These are phyloP conservation scores for Coniochaeta pulveracea DNA, from an alignment of 2,329 filamentous ascomycete genomes.

Conservation along the genomic window DNA sequence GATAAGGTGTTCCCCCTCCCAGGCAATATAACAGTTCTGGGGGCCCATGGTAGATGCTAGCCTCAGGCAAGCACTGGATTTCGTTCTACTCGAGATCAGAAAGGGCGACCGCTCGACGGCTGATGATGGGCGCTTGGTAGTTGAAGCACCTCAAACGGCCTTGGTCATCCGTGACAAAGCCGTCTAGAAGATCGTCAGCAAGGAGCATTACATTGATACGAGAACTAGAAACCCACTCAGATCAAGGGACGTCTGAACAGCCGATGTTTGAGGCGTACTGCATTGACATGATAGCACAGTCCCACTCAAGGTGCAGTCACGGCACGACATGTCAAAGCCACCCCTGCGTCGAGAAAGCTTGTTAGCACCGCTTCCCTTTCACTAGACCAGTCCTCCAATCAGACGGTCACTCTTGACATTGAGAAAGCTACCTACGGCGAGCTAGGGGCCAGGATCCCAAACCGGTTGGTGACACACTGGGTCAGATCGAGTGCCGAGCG, in stretches of 20 bases:
- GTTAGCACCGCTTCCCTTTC: neutral
- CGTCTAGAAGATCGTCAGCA: neutral
- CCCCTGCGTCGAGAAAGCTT: neutral
- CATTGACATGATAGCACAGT: neutral
- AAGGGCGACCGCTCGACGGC: too few relatives aligned
- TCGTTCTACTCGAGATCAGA: too few relatives aligned
- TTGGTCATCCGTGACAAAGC: conserved; percentile 1
- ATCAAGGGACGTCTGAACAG: neutral
- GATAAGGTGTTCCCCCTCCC: too few relatives aligned
- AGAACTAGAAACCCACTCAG: neutral
- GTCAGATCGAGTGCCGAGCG: neutral
- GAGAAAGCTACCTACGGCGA: neutral
- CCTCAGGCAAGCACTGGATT: too few relatives aligned
- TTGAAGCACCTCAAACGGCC: conserved; percentile 2
- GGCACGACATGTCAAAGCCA: neutral
- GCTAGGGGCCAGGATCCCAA: neutral
- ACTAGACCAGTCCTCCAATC: too few relatives aligned
- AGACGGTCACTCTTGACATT: too few relatives aligned
- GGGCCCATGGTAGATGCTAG: too few relatives aligned
- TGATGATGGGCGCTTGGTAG: too few relatives aligned
- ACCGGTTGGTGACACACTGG: neutral
- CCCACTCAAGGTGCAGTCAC: neutral
- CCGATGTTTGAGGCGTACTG: neutral
- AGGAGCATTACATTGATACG: neutral
- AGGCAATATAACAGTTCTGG: too few relatives aligned